A percentile compares a stretch with the other conserved stretches of the same genome.
These are phyloP conservation scores for Emericellopsis cladophorae DNA, from an alignment of 2,329 filamentous ascomycete species.

Conservation along the genomic window DNA sequence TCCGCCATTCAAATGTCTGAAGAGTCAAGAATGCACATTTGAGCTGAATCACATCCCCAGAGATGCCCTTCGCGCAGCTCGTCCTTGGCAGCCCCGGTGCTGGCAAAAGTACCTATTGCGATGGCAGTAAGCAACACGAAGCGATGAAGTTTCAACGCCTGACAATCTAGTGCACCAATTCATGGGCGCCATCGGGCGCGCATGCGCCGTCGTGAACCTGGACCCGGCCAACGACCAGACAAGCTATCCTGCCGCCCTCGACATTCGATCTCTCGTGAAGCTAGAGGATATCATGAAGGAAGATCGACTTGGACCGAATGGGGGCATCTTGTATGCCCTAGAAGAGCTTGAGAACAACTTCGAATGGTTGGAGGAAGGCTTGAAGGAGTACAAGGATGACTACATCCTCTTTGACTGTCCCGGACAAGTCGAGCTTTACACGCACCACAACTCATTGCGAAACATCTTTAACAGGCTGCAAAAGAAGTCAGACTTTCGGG, in stretches of 20 bases:
- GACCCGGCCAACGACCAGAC: constrained; percentile 94
- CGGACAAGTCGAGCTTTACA: constrained; percentile 93
- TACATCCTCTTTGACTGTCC: constrained; percentile 95
- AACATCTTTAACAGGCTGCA: constrained; percentile 87
- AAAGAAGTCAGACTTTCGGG: constrained; percentile 87
- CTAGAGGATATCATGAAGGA: constrained; percentile 92
- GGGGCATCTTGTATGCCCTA: constrained; percentile 81
- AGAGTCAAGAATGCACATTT: neutral
- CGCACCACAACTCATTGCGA: constrained; percentile 81
- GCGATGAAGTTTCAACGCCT: neutral
- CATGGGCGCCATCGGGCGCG: constrained; percentile 85
- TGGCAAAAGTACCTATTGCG: constrained; percentile 95
- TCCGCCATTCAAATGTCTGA: neutral
- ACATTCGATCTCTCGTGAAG: constrained; percentile 79
- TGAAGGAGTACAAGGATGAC: constrained; percentile 74
- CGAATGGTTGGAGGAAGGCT: constrained; percentile 75
- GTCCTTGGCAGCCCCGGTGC: constrained; percentile 89
- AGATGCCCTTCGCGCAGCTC: constrained; percentile 59
- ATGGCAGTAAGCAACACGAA: constrained; percentile 55
- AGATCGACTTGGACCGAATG: constrained; percentile 83
- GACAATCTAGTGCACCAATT: constrained; percentile 72
- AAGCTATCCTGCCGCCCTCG: constrained; percentile 77
- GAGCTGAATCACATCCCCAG: neutral
- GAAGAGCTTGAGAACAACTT: constrained; percentile 92
- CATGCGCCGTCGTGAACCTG: constrained; percentile 90